A percentile compares a stretch with the other conserved stretches of the same genome.
These are phyloP conservation scores for Forsythia viridissima DNA, from an alignment of 257 asterid species.

Conservation along the genomic window DNA sequence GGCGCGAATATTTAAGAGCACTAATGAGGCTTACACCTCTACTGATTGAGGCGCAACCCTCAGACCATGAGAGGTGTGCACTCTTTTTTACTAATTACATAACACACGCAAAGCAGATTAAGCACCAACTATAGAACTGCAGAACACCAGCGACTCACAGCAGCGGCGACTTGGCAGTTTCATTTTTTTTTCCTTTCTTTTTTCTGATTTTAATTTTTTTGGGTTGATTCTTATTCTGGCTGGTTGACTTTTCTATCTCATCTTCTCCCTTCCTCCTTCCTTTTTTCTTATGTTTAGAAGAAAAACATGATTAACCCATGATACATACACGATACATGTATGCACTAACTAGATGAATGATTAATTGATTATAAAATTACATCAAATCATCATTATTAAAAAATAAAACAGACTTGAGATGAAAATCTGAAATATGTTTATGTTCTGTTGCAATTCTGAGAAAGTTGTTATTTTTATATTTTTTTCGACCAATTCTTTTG, in stretches of 20 bases:
- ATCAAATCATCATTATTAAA: background rate
- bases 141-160: too few species aligned
- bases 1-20: background rate
- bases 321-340: background rate
- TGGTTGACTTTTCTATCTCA: background rate
- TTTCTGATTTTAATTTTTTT: too few species aligned
- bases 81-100: too few species aligned
- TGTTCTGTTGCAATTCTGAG: background rate
- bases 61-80: background rate
- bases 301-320: background rate
- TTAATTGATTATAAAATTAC: too few species aligned
- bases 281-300: background rate
- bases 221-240: background rate
- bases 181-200: background rate
- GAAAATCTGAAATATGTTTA: background rate
- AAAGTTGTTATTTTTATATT: too few species aligned
- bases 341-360: background rate
- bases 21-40: background rate
- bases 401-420: background rate
- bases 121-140: too few species aligned
- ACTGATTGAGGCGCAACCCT: background rate
- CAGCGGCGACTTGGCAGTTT: too few species aligned
- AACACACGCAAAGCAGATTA: too few species aligned
- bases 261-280: background rate
- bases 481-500: background rate